phyloP scores from a whole-genome alignment of 768 basidiomycete species.

The Termitomyces sp. region DNA sequence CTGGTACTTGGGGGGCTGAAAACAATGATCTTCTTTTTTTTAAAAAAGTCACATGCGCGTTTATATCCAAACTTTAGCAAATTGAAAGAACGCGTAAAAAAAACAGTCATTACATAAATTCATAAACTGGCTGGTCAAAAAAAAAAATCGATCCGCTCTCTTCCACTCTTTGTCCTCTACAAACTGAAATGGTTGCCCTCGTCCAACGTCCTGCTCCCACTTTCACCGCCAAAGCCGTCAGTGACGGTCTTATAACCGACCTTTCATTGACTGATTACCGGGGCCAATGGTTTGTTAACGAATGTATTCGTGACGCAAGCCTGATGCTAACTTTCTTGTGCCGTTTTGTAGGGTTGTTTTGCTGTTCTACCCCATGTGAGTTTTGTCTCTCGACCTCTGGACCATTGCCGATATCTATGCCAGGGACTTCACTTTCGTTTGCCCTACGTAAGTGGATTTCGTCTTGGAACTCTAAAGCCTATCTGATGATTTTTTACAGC shows the following conservation, averaged over 20 bases:
- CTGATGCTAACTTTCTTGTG: constrained; percentile 5
- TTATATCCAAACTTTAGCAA: constrained; percentile 8
- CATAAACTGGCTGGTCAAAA: not conserved
- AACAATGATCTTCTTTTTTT: no score
- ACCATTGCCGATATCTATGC: constrained; percentile 1
- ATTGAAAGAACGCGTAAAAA: constrained; percentile 22
- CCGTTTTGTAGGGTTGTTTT: constrained; percentile 70
- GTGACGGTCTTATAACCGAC: constrained; percentile 75
- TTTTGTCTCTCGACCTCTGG: constrained; percentile 2
- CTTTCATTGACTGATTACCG: constrained; percentile 68
- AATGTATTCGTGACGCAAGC: not conserved
- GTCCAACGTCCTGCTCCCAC: constrained; percentile 84
- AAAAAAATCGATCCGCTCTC: constrained; percentile 4
- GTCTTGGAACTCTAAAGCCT: not conserved
- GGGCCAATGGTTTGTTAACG: constrained; percentile 70
- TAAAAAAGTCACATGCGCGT: no score
- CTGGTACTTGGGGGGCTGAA: no score
- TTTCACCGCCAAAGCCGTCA: constrained; percentile 74
- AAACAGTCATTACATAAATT: constrained; percentile 8
- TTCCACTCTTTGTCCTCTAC: not conserved
- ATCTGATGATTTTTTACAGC: constrained; percentile 17
- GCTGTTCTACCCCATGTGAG: constrained; percentile 92
- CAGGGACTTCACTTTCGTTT: constrained; percentile 87
- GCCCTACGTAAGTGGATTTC: constrained; percentile 62
- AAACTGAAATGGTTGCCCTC: constrained; percentile 45